These are phyloP conservation scores for Penicillium canescens DNA, from an alignment of 495 filamentous ascomycete species.

Conservation along the genomic window DNA sequence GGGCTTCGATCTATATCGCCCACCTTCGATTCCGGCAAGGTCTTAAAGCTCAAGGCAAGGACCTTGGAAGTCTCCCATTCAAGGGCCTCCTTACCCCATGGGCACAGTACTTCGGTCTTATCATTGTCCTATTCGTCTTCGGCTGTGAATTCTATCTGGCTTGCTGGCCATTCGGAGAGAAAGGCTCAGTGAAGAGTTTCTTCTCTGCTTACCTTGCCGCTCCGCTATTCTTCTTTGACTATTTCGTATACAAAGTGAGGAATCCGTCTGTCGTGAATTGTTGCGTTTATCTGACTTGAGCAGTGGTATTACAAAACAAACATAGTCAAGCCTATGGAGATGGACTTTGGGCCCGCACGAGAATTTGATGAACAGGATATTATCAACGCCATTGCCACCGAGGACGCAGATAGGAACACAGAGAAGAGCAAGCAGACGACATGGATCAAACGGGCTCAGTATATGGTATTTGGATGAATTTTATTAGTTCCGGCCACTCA, in stretches of 20 bases:
- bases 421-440: background rate
- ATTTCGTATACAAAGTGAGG: conserved; percentile 28
- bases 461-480: conserved; percentile 19
- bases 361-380: conserved; percentile 30
- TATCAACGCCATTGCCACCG: conserved; percentile 8
- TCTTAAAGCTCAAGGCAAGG: conserved; percentile 54
- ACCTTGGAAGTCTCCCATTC: conserved; percentile 53
- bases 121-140: conserved; percentile 59
- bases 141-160: conserved; percentile 58
- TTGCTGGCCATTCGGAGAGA: conserved; percentile 35
- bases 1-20: conserved; percentile 61
- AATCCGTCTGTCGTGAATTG: background rate
- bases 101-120: conserved; percentile 57
- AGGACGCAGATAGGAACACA: background rate
- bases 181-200: conserved; percentile 28
- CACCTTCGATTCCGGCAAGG: conserved; percentile 64
- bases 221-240: conserved; percentile 29
- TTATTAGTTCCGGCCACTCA: background rate
- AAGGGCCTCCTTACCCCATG: conserved; percentile 57
- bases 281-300: background rate
- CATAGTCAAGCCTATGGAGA: conserved; percentile 23
- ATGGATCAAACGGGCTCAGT: conserved; percentile 19
- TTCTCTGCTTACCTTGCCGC: conserved; percentile 32
- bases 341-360: conserved; percentile 25
- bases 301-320: conserved; percentile 24